Percentiles rank a stretch among this genome's conserved stretches.
These are phyloP conservation scores for Notholithocarpus densiflorus DNA, from an alignment of 306 rosid species.

Conservation along the genomic window DNA sequence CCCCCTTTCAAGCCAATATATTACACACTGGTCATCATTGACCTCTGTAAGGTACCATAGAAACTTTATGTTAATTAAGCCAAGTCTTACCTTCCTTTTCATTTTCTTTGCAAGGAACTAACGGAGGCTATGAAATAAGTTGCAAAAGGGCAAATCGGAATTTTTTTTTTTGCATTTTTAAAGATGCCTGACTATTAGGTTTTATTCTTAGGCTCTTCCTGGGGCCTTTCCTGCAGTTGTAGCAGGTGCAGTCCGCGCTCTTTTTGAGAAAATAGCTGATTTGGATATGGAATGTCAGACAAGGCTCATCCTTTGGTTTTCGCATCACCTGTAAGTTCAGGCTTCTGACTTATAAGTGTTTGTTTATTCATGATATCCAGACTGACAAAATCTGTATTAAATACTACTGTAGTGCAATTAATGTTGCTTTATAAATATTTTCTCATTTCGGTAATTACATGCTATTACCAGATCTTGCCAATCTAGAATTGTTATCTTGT, in stretches of 20 bases:
- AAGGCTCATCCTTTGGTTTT: slow-evolving; percentile 96
- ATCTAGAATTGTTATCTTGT: too few relatives aligned
- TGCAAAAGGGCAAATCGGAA: neutral
- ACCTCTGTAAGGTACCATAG: slow-evolving; percentile 88
- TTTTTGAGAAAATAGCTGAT: slow-evolving; percentile 90
- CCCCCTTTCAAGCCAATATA: slow-evolving; percentile 94
- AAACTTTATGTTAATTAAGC: neutral
- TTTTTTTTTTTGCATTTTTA: neutral
- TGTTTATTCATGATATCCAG: slow-evolving; percentile 7
- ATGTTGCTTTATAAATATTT: neutral
- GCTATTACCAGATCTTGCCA: neutral
- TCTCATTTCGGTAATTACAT: neutral
- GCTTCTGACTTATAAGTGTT: neutral
- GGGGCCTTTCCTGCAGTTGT: slow-evolving; percentile 99
- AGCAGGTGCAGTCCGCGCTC: slow-evolving; percentile 96
- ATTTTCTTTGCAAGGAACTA: slow-evolving; percentile 3
- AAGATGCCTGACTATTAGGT: slow-evolving; percentile 29
- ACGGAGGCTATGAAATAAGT: neutral
- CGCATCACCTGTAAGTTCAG: slow-evolving; percentile 89
- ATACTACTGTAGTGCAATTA: neutral
- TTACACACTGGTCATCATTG: slow-evolving; percentile 89
- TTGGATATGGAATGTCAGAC: slow-evolving; percentile 98
- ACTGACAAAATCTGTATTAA: neutral
- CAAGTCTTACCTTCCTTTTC: slow-evolving; percentile 19
- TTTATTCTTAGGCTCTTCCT: slow-evolving; percentile 82